Base-by-base conservation (phyloP, 1,284 basidiomycete genomes). In the Apiotrichum gracile region DNA sequence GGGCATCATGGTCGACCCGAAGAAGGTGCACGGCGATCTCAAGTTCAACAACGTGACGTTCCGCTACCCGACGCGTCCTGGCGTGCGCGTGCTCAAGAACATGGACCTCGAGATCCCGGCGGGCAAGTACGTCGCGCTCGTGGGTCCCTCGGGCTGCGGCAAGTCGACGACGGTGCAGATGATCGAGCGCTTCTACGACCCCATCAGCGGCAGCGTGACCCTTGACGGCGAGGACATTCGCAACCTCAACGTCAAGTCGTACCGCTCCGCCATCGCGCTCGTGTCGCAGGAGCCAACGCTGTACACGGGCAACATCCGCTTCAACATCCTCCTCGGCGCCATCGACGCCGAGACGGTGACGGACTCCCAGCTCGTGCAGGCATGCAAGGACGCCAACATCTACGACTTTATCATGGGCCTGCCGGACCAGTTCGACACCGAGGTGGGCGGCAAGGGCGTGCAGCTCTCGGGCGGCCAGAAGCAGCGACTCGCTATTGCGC, bases 401-500 rank as follows among this genome's bases (percentile, higher is more conserved):
- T 69, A 71, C 56, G 91, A 97, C 61, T 97, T 97, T 77, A 87
- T 97, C 69, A 75, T 82, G 64, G 84, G 83, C 0, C 77, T 98
- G 6, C 94, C 94, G 1, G 81, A 93, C 59, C 89, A 88, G 47
- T 93, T 93, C 67, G 86, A 94, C 37, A 96, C 91, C 4, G 82
- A 91, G 64, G 89, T 94, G 47, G 96, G 94, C 60, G 88, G 90
- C 51, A 97, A 97, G 75, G 94, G 93, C 16, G 86, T 87, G 7
- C 90, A 93, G 68, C 80, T 97, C 7, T 91, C 87, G 27, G 93
- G 93, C 66, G 55, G 57, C 27, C 65, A 70, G 61, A 72, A 72
- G 63, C 87, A 94, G 80, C 90, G 93, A 68, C 91, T 98, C 64
- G 93, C 94, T 33, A 97, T 98, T 64, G 94, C 94, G 2, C 86